Base-by-base conservation (phyloP, 2,329 filamentous ascomycete species). In the Phaeosphaeria sp. region DNA sequence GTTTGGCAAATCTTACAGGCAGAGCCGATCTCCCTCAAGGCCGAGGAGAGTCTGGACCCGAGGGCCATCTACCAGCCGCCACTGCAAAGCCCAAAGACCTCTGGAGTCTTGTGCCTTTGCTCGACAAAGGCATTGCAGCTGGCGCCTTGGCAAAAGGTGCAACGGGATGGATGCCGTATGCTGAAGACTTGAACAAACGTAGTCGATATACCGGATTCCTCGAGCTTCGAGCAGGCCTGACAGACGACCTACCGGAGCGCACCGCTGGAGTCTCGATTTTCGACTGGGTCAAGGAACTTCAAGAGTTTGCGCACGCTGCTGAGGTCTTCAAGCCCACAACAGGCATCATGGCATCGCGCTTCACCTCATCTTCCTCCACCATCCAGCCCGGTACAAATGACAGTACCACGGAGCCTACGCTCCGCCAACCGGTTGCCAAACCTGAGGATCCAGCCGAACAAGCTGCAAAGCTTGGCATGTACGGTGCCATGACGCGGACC, bases 381-480 rank as follows among this genome's bases (percentile, higher is more conserved):
- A 74, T 71, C 0, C 69, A 78, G 2, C 24, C n/a, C 15, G 45
- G 45, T 17, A 22, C 42, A 22, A 47, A 46, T 39, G 56, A 50
- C 15, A 50, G 54, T 8, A 76, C n/a, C 7, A 66, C 73, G 9
- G 73, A 79, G 1, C 65, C 57, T 9, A 63, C 65, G 44, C 69
- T 85, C 7, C 77, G 87, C 17, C 80, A 77, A 49, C 83, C 80
- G 56, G 81, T 82, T 0, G 67, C 78, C 8, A 92, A 89, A 66
- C 83, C 84, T 3, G 83, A 88, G 60, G 91, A 97, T 69, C 89
- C 93, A 0, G 92, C 92, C 11, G 90, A 93, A 72, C 89, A 92
- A 66, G 95, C 95, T 1, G 95, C 95, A 7, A 91, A 86, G 69
- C 81, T 97, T 73, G 93, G 92, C 56, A 97, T 98, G 93, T 97